Conservation (phyloP, 352 stramenopile species). For the Phytophthora sansomeana region DNA sequence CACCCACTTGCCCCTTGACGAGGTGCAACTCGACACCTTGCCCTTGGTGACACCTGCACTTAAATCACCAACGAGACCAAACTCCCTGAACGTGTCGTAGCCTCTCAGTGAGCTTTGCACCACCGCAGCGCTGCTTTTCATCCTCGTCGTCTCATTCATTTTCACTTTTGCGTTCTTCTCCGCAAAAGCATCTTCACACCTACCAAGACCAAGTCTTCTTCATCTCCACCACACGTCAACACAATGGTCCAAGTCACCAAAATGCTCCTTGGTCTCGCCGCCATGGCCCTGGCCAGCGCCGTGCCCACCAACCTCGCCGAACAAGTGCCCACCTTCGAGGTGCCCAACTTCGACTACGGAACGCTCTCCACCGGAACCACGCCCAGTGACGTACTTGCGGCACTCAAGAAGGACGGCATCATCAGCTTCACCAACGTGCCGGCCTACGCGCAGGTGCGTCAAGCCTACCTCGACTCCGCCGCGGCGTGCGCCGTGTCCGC, state of each 20-base stretch:
- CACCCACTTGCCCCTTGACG: slow-evolving; percentile 5
- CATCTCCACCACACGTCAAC: not conserved
- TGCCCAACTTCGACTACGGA: slow-evolving; percentile 67
- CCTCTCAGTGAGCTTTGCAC: too few species aligned
- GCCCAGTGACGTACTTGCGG: slow-evolving; percentile 48
- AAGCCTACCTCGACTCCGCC: slow-evolving; percentile 56
- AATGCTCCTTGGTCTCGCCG: slow-evolving; percentile 31
- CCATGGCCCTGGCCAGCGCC: slow-evolving; percentile 15
- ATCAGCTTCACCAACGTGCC: slow-evolving; percentile 72
- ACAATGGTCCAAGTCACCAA: slow-evolving; percentile 38
- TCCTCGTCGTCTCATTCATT: slow-evolving; percentile 20
- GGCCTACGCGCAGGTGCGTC: slow-evolving; percentile 48
- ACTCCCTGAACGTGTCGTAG: not conserved
- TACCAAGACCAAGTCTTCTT: not conserved
- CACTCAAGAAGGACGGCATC: slow-evolving; percentile 76
- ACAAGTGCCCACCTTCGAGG: slow-evolving; percentile 48
- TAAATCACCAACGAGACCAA: slow-evolving; percentile 12
- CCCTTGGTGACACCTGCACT: slow-evolving; percentile 2
- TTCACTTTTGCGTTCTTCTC: slow-evolving; percentile 13
- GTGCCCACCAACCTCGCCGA: slow-evolving; percentile 25
- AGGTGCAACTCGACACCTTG: too few species aligned
- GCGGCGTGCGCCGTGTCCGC: slow-evolving; percentile 57
- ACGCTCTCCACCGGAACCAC: slow-evolving; percentile 43
- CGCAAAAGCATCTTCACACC: slow-evolving; percentile 2
- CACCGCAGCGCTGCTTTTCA: slow-evolving; percentile 8